Conservation (phyloP, 495 filamentous ascomycete species). For the Neurospora tetrasperma region DNA sequence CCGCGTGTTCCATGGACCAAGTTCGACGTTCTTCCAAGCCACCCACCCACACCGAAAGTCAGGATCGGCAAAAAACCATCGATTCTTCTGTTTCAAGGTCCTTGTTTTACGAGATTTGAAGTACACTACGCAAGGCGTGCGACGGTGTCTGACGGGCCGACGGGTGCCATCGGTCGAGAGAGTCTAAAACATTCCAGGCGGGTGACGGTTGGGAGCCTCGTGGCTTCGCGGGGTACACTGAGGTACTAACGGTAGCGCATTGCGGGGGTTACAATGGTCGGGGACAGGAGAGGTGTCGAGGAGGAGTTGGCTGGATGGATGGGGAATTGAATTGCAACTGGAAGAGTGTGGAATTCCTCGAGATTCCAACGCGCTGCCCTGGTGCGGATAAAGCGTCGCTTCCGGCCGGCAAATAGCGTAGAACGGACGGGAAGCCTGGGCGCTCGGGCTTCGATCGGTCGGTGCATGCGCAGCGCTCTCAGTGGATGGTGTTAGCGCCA, state of each 20-base stretch:
- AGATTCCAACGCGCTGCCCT: neutral
- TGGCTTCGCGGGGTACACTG: neutral
- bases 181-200: too few species aligned
- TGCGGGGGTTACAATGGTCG: neutral
- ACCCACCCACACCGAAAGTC: neutral
- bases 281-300: neutral
- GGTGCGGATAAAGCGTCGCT: neutral
- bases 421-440: neutral
- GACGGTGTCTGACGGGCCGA: neutral
- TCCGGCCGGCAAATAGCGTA: neutral
- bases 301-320: neutral
- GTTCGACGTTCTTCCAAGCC: neutral
- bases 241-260: neutral
- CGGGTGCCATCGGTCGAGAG: neutral
- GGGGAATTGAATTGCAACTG: too few species aligned
- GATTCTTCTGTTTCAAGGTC: neutral
- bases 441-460: neutral
- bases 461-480: neutral
- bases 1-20: neutral
- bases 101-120: neutral
- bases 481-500: neutral
- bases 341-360: neutral
- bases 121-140: neutral
- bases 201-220: neutral
- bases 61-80: neutral